These are phyloP conservation scores for Paratinospora sagittata DNA, from an alignment of 164 flowering plant genomes.

Conservation along the genomic window DNA sequence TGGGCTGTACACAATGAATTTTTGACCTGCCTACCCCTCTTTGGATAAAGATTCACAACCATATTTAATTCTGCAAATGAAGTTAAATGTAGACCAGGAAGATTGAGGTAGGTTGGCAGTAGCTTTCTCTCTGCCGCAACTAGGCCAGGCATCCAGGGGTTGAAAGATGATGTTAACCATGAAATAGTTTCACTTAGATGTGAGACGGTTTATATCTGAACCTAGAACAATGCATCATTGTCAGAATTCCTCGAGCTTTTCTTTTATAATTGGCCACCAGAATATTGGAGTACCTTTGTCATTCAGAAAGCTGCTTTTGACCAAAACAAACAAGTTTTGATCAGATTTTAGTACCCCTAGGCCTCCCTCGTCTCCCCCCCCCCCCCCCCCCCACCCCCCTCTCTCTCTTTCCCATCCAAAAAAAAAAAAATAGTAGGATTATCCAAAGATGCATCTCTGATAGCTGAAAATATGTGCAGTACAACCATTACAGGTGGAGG, in stretches of 20 bases:
- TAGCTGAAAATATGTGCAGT: conserved; percentile 40
- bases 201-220: neutral
- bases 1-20: no score
- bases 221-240: neutral
- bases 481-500: conserved; percentile 81
- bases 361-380: no score
- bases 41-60: neutral
- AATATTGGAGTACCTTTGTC: neutral
- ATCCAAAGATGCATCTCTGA: no score
- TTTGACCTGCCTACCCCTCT: no score
- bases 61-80: neutral
- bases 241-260: neutral
- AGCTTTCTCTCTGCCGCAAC: neutral
- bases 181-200: neutral
- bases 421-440: no score
- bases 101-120: neutral
- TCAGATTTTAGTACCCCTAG: no score
- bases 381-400: no score
- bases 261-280: neutral
- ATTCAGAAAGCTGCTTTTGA: neutral
- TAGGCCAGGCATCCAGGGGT: no score
- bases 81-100: neutral
- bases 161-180: neutral
- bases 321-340: neutral
- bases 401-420: no score